Evolutionary conservation across 169 alveolate genomes (phyloP), one percentile per base, ranked within the genome.

Genomic region (Cystoisospora suis): DNA sequence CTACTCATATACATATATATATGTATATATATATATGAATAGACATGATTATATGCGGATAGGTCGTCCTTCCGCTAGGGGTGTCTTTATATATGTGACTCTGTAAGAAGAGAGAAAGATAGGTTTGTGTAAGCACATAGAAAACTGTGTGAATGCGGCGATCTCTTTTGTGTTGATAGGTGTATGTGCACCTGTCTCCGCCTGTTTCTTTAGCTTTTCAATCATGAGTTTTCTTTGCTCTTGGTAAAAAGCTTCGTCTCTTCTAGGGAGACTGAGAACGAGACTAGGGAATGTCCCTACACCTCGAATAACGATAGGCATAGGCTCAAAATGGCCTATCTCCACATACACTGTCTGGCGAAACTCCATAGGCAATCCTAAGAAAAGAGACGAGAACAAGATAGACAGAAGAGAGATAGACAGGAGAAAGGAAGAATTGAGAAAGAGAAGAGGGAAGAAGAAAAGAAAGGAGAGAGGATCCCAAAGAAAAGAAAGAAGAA

Each of bases 271-370:
- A n/a, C 95, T 88, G 36, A 96, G 89, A 36, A 96, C 92, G 46
- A 96, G 89, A 7, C 97, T 97, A 1, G 98, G 98, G 90, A 96
- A 97, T 47, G 95, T 95, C 40, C 98, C 99, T 32, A 89, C 93
- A 7, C 98, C 99, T 86, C 94, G 94, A 44, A 98, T 95, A 40
- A 94, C 93, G 86, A 98, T 92, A 58, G 95, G 94, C 81, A 96
- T 95, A 2, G 98, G 98, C 91, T 97, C 98, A 92, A 95, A 97
- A 93, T 97, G 98, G 23, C 98, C 98, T 38, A 97, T 95, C 91
- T 97, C 96, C 94, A 94, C 93, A 97, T 59, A 97, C 96, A 90
- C 96, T 94, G 4, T 97, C 97, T 94, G 95, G 17, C 53, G 53
- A 47, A 92, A 81, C 44, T 90, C 93, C 75, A 83, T 90, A 17